Evolutionary conservation across 1,284 basidiomycete genomes (phyloP), one percentile per base, ranked within the genome.

Genomic region (Leccinum fallax): DNA sequence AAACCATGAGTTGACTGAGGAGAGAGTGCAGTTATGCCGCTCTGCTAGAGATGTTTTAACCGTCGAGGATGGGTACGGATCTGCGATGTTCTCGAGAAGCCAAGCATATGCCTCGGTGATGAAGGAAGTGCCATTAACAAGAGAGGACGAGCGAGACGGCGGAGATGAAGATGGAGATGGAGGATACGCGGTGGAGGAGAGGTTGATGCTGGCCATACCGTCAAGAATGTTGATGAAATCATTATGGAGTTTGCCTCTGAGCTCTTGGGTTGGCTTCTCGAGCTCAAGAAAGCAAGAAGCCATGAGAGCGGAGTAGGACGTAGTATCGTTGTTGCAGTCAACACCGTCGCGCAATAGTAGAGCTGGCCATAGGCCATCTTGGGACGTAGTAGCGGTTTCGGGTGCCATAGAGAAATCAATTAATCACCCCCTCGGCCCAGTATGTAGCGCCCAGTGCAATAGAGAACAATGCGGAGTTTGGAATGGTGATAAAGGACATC

Each of bases 1-100:
- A 52, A 85, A 85, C 84, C 83, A 85, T 0, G 71, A 68, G 58
- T 78, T 77, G 19, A 85, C 66, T 4, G 78, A 73, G 34, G 75
- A 77, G 0, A 74, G 13, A 0, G 73, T 21, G 1, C 65, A 71
- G 1, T 68, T 65, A 0, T 76, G 66, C 1, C 57, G 57, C 0
- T 46, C 55, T 0, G 77, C 68, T 8, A 84, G 69, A 0, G 53
- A 43, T 9, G 67, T 62, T 36, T 79, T 79, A 0, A 72, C 24
- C 0, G 66, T 55, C 5, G 65, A 66, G 0, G 79, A 66, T 0
- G 83, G 83, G 54, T 84, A 86, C 0, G 84, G 84, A 49, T 84
- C 77, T 53, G 80, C 75, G 2, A 84, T 64, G 59, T 85, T 80
- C 0, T 72, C 59, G 0, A 81, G 53, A 0, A 85, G 67, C 82